phyloP scores from a whole-genome alignment of 139 green algal species.

The Medakamo hakoo region DNA sequence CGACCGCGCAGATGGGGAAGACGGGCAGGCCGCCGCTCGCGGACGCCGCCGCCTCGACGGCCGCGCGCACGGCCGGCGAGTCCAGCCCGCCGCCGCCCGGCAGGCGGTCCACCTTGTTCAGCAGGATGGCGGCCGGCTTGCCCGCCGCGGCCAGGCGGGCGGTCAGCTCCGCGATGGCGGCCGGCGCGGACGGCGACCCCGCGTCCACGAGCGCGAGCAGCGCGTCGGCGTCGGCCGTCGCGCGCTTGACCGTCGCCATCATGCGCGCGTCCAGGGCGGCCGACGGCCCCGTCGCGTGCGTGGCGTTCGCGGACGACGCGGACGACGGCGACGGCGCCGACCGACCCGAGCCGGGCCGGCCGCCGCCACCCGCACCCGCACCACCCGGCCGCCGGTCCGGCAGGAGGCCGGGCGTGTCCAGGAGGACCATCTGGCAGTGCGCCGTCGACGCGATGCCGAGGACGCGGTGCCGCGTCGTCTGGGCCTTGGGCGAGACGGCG shows the following conservation, averaged over 20 bases:
- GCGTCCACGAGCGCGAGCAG: conserved; percentile 68
- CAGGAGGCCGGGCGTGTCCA: conserved; percentile 88
- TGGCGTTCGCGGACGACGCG: too few species aligned
- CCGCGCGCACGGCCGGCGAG: conserved; percentile 12
- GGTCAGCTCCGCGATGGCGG: conserved; percentile 42
- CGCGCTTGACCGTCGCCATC: conserved; percentile 66
- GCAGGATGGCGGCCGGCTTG: conserved; percentile 4
- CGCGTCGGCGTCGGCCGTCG: conserved; percentile 59
- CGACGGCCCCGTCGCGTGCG: too few species aligned
- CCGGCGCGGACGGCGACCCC: conserved; percentile 10
- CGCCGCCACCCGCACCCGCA: conserved; percentile 18
- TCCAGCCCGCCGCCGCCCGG: too few species aligned
- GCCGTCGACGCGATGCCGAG: conserved; percentile 57
- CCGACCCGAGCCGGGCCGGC: too few species aligned
- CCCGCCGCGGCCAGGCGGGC: neutral
- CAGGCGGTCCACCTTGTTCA: conserved; percentile 71
- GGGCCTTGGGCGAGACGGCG: conserved; percentile 79
- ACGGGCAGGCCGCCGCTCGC: conserved; percentile 13
- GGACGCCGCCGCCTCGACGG: conserved; percentile 33
- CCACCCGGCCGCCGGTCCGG: too few species aligned
- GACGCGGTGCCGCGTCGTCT: conserved; percentile 89
- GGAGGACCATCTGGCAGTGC: conserved; percentile 63
- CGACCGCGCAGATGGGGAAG: conserved; percentile 24
- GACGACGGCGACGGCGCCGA: too few species aligned
- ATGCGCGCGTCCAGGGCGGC: conserved; percentile 83